Evolutionary conservation across 2,329 filamentous ascomycete species (phyloP).

Genomic region (Colletotrichum sp.): DNA sequence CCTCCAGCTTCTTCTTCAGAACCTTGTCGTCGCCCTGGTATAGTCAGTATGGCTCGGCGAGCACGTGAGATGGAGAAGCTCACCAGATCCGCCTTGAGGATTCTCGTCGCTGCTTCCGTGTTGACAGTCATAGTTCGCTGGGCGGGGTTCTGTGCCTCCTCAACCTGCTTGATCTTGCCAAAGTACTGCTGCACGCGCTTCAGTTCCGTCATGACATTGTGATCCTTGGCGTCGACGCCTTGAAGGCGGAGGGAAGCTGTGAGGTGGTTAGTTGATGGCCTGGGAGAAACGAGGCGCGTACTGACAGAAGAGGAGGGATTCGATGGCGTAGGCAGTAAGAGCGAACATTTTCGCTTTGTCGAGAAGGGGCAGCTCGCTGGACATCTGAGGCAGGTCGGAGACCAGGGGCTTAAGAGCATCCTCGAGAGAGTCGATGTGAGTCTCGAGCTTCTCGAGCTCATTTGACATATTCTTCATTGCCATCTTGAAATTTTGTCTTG

Average conservation of each 20-base stretch:
- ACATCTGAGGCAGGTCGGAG: slow-evolving; percentile 66
- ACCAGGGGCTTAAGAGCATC: slow-evolving; percentile 77
- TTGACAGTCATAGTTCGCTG: slow-evolving; percentile 64
- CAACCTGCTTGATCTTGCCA: slow-evolving; percentile 82
- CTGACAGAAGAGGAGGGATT: slow-evolving; percentile 87
- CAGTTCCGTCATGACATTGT: slow-evolving; percentile 85
- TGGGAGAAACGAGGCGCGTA: background rate
- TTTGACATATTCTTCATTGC: slow-evolving; percentile 62
- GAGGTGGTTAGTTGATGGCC: background rate
- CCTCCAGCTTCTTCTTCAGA: slow-evolving; percentile 56
- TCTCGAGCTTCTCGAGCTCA: slow-evolving; percentile 75
- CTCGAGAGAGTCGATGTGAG: slow-evolving; percentile 80
- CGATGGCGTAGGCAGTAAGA: slow-evolving; percentile 86
- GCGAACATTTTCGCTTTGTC: slow-evolving; percentile 95
- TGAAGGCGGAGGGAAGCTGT: slow-evolving; percentile 78
- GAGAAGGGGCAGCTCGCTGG: slow-evolving; percentile 84
- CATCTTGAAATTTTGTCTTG: slow-evolving; percentile 31
- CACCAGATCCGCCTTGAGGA: slow-evolving; percentile 83
- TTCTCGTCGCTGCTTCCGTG: slow-evolving; percentile 78
- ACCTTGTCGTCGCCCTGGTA: slow-evolving; percentile 54
- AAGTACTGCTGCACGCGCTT: slow-evolving; percentile 90
- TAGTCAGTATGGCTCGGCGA: background rate
- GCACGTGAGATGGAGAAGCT: slow-evolving; percentile 25
- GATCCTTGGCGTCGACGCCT: slow-evolving; percentile 80
- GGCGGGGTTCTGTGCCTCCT: slow-evolving; percentile 58